These are phyloP conservation scores for Byssoonygena ceratinophila DNA, from an alignment of 2,329 filamentous ascomycete species.

Conservation along the genomic window DNA sequence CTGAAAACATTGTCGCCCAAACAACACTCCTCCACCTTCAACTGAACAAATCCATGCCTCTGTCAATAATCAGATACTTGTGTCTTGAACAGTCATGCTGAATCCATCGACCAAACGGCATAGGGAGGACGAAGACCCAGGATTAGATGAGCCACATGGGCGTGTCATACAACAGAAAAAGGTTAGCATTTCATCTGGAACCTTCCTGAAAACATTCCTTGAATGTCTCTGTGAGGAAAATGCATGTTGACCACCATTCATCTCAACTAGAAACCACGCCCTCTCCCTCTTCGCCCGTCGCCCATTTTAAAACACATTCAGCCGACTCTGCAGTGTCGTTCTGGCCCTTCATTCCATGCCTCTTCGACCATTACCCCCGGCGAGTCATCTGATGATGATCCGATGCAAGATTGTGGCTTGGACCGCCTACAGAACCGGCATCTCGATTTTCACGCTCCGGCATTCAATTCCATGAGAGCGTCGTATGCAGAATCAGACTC, in stretches of 20 bases:
- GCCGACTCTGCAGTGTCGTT: background rate
- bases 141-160: background rate
- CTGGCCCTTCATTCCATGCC: slow-evolving; percentile 5
- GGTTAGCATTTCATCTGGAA: background rate
- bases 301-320: slow-evolving; percentile 18
- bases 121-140: background rate
- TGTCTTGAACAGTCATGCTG: slow-evolving; percentile 1
- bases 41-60: background rate
- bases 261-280: slow-evolving; percentile 25
- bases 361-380: slow-evolving; percentile 26
- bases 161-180: slow-evolving; percentile 5
- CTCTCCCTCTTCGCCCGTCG: slow-evolving; percentile 25
- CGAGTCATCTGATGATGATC: slow-evolving; percentile 31
- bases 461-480: slow-evolving; percentile 10
- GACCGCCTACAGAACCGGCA: background rate
- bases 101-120: slow-evolving; percentile 3
- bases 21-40: background rate
- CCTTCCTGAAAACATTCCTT: background rate
- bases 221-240: background rate
- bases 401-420: slow-evolving; percentile 15
- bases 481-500: slow-evolving; percentile 17
- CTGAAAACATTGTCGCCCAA: background rate
- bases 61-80: background rate
- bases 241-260: background rate
- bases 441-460: background rate